Evolutionary conservation across 306 rosid species (phyloP), one percentile per base, ranked within the genome.

Genomic region (Pachyrhizus erosus): DNA sequence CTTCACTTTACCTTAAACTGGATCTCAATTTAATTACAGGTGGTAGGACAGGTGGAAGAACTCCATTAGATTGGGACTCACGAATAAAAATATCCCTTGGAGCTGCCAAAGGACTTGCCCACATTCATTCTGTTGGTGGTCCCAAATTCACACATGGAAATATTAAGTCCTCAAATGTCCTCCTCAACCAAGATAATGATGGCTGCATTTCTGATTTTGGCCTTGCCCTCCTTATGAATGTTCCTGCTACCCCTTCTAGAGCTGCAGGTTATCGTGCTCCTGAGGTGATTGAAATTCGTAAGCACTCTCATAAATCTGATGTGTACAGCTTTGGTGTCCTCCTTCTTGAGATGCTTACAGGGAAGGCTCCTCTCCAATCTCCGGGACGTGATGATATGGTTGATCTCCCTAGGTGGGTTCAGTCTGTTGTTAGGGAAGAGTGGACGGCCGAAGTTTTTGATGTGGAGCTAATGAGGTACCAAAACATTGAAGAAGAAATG

Each of bases 371-470:
- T 43, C 90, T 91, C 81, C 97, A 90, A 76, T 94, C 98, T 23
- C 97, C 98, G 0, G 93, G 94, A 14, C 97, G 91, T 1, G 98
- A 94, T 6, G 98, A 94, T n/a, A 89, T 89, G 91, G 98, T 87
- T 78, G 98, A 94, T 88, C 98, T 94, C 75, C 98, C 98, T 7
- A 88, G 98, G 78, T 94, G 98, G 98, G 98, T 94, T 55, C 98
- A 94, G 75, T 94, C 98, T 1, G 98, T 94, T 3, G 97, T 94
- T 62, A 90, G 98, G 88, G 98, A 94, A 86, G 98, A 94, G 87
- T 94, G 98, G 98, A 94, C 98, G 2, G 98, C 98, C 0, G 98
- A 94, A 90, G 98, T 94, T 52, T 94, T 94, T 9, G 98, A 94
- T 17, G 94, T 92, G 17, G 98, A 94, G 84, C 90, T 94, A 70